Percentiles rank a stretch among this genome's conserved stretches.
Evolutionary conservation across 2,329 filamentous ascomycete genomes (phyloP).

Genomic region (Nigrospora sphaerica): DNA sequence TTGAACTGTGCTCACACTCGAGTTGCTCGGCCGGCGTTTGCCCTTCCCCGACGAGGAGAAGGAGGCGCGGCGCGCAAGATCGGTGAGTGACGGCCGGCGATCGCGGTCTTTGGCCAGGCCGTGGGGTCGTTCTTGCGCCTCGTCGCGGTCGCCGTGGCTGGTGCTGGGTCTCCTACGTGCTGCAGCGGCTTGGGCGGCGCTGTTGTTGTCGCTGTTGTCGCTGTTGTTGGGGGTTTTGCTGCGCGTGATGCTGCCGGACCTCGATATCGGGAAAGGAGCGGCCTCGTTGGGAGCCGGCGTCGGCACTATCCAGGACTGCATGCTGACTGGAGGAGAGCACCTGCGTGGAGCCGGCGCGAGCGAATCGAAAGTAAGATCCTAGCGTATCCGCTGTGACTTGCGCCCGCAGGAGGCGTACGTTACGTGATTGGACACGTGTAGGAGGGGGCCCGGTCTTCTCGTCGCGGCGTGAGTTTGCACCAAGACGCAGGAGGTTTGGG

Average conservation of each 20-base stretch:
- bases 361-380: no score
- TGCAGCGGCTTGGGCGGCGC: not conserved
- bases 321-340: no score
- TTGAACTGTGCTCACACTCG: conserved; percentile 23
- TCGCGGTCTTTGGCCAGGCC: conserved; percentile 2
- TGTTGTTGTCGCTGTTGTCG: not conserved
- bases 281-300: no score
- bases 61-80: conserved; percentile 1
- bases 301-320: no score
- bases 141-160: conserved; percentile 1
- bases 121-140: not conserved
- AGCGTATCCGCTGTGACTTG: no score
- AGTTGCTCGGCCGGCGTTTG: conserved; percentile 34
- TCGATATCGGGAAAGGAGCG: not conserved
- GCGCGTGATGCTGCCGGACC: conserved; percentile 1
- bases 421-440: no score
- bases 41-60: conserved; percentile 37
- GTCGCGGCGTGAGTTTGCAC: no score
- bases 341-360: no score
- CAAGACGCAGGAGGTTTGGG: no score
- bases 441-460: no score
- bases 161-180: not conserved
- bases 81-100: conserved; percentile 40
- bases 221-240: not conserved
- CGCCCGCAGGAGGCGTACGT: no score